phyloP scores from a whole-genome alignment of 139 green algal species.

The Closterium sp. region DNA sequence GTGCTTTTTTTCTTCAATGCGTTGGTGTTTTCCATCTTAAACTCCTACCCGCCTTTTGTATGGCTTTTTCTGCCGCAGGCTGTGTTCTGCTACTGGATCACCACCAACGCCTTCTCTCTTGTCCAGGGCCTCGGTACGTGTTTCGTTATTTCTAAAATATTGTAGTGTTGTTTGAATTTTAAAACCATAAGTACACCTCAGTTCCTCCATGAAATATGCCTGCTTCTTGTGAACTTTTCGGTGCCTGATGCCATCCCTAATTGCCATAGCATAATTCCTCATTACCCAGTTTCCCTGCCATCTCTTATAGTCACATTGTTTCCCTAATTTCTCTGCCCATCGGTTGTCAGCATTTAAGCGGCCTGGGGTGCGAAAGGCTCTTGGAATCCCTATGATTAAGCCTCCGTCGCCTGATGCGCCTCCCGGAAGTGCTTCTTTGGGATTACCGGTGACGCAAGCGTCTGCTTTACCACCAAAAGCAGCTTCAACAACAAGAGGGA shows the following conservation, averaged over 20 bases:
- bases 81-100: not conserved
- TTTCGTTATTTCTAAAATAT: too few relatives aligned
- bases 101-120: not conserved
- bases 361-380: not conserved
- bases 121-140: not conserved
- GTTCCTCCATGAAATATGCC: too few relatives aligned
- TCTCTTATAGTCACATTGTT: too few relatives aligned
- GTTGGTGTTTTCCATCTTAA: too few relatives aligned
- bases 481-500: not conserved
- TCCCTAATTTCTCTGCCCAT: too few relatives aligned
- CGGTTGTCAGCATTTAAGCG: not conserved
- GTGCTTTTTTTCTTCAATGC: too few relatives aligned
- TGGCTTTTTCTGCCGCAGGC: not conserved
- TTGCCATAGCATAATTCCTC: too few relatives aligned
- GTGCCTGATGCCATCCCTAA: too few relatives aligned
- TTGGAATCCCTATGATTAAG: not conserved
- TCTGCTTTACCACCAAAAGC: not conserved
- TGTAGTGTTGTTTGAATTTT: too few relatives aligned
- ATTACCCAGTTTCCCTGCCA: too few relatives aligned
- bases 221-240: too few relatives aligned
- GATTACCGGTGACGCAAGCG: not conserved
- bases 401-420: not conserved
- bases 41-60: not conserved
- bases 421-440: not conserved
- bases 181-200: too few relatives aligned